These are phyloP conservation scores for Purpureocillium lavendulum DNA, from an alignment of 2,329 filamentous ascomycete genomes.

Conservation along the genomic window DNA sequence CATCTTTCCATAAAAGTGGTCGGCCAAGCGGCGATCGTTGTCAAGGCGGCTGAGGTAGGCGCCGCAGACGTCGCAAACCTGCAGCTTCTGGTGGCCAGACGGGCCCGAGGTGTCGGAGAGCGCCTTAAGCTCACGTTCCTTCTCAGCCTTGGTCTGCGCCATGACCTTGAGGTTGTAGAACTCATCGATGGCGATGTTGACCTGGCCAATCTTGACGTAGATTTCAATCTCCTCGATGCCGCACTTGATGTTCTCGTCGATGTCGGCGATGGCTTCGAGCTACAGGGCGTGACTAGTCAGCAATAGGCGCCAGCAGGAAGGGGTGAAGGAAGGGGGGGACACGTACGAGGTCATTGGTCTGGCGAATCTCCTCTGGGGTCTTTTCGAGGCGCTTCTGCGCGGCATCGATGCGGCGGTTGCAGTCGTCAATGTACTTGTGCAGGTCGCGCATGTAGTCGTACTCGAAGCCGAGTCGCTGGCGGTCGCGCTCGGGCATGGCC, in stretches of 20 bases:
- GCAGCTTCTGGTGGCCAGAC: slow-evolving; percentile 91
- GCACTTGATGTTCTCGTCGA: slow-evolving; percentile 68
- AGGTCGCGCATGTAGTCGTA: slow-evolving; percentile 96
- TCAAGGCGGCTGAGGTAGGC: slow-evolving; percentile 88
- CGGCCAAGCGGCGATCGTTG: slow-evolving; percentile 86
- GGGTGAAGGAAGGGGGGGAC: background rate
- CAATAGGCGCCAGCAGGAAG: background rate
- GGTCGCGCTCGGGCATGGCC: slow-evolving; percentile 59
- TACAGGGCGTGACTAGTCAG: slow-evolving; percentile 5
- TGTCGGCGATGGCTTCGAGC: slow-evolving; percentile 77
- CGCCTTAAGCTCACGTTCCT: slow-evolving; percentile 81
- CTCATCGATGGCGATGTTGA: slow-evolving; percentile 77
- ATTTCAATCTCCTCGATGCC: slow-evolving; percentile 81
- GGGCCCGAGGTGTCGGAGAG: slow-evolving; percentile 88
- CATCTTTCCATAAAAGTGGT: slow-evolving; percentile 99
- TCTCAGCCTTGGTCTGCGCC: slow-evolving; percentile 72
- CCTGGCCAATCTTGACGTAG: slow-evolving; percentile 71
- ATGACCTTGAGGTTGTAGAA: slow-evolving; percentile 78
- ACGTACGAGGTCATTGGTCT: slow-evolving; percentile 74
- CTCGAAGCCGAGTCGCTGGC: slow-evolving; percentile 78
- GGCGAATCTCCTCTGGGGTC: slow-evolving; percentile 92
- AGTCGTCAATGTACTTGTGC: slow-evolving; percentile 94
- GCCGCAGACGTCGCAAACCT: slow-evolving; percentile 97
- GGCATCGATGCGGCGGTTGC: slow-evolving; percentile 85
- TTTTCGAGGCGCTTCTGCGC: slow-evolving; percentile 90